Conservation (phyloP, 2,329 filamentous ascomycete genomes). For the Sporothrix pallida region DNA sequence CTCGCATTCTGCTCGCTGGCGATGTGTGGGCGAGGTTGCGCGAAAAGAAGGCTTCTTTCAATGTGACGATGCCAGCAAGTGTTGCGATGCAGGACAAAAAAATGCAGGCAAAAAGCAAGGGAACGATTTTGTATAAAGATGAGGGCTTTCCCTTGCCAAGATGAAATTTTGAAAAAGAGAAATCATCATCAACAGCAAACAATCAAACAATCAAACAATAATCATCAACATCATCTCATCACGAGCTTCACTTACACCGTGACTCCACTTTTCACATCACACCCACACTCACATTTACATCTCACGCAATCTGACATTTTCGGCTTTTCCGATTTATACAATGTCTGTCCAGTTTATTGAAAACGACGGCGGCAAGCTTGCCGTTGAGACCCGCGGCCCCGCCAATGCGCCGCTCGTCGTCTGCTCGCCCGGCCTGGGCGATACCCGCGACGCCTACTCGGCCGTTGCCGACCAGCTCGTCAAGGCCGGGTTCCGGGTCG, state of each 20-base stretch:
- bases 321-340: background rate
- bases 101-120: background rate
- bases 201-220: background rate
- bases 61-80: slow-evolving; percentile 1
- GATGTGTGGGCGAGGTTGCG: background rate
- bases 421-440: slow-evolving; percentile 38
- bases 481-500: slow-evolving; percentile 38
- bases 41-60: background rate
- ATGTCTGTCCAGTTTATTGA: slow-evolving; percentile 31
- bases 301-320: background rate
- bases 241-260: background rate
- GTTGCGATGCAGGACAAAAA: background rate
- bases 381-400: slow-evolving; percentile 38
- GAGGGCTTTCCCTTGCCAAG: background rate
- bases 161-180: background rate
- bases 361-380: slow-evolving; percentile 34
- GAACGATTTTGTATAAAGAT: background rate
- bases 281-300: background rate
- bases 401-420: slow-evolving; percentile 34
- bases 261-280: background rate
- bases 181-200: slow-evolving; percentile 6
- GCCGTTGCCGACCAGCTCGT: slow-evolving; percentile 37
- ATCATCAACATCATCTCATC: background rate
- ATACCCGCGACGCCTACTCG: slow-evolving; percentile 36
- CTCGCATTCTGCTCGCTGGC: background rate